Evolutionary conservation across 257 asterid genomes (phyloP).

Genomic region (Jaltomata sinuosa): DNA sequence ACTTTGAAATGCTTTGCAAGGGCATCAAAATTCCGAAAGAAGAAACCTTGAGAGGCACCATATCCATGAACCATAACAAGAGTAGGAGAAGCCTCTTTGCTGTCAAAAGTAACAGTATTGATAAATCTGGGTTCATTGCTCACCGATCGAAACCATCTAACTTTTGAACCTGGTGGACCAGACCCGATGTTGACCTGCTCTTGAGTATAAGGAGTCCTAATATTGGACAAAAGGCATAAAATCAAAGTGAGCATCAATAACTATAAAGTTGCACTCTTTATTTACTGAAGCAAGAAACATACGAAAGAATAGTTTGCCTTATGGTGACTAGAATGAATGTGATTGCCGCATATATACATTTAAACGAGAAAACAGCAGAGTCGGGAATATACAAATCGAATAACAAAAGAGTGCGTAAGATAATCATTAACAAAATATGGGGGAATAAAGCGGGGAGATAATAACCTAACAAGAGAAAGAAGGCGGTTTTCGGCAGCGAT

Average conservation of each 20-base stretch:
- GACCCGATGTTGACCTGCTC: conserved; percentile 77
- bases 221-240: background rate
- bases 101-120: conserved; percentile 76
- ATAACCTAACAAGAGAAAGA: conserved; percentile 57
- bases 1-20: conserved; percentile 74
- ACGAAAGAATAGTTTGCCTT: background rate
- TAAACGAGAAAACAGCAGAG: background rate
- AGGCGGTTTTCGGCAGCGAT: conserved; percentile 85
- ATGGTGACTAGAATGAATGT: background rate
- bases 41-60: conserved; percentile 97
- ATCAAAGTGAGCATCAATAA: background rate
- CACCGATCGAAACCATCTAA: conserved; percentile 88
- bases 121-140: conserved; percentile 79
- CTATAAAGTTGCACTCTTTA: background rate
- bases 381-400: background rate
- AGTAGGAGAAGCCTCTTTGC: conserved; percentile 88
- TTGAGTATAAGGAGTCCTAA: conserved; percentile 73
- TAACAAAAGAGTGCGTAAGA: background rate
- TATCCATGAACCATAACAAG: conserved; percentile 96
- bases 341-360: background rate
- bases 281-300: background rate
- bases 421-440: background rate
- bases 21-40: conserved; percentile 84
- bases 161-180: conserved; percentile 89
- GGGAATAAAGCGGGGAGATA: background rate